Conservation (phyloP, 164 flowering plant species). For the Warburgia ugandensis region DNA sequence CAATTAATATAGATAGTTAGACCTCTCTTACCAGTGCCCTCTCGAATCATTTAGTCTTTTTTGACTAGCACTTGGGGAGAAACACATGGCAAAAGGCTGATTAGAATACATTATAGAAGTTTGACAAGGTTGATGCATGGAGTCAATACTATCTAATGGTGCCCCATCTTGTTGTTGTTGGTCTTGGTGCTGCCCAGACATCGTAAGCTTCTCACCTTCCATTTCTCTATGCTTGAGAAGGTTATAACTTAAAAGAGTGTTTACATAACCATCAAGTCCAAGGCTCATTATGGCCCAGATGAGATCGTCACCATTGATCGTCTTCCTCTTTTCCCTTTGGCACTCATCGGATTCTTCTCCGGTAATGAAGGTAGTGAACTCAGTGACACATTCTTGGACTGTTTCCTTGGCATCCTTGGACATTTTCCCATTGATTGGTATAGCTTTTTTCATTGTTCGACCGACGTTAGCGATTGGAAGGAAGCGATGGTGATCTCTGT, state of each 20-base stretch:
- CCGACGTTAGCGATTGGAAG: conserved; percentile 70
- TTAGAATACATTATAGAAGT: conserved; percentile 6
- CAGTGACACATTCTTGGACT: conserved; percentile 77
- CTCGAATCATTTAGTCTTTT: conserved; percentile 6
- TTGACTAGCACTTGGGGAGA: conserved; percentile 2
- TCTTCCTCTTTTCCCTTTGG: conserved; percentile 86
- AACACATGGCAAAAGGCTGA: conserved; percentile 2
- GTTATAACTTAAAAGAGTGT: conserved; percentile 42
- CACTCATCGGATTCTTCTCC: conserved; percentile 76
- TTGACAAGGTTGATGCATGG: no score
- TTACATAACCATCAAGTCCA: conserved; percentile 64
- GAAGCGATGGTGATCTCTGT: conserved; percentile 38
- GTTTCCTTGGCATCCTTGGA: conserved; percentile 77
- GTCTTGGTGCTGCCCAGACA: conserved; percentile 10
- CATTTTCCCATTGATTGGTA: conserved; percentile 58
- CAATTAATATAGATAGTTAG: no score
- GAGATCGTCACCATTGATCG: conserved; percentile 78
- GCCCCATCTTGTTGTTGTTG: not conserved
- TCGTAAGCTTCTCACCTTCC: conserved; percentile 38
- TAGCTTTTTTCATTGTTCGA: conserved; percentile 52
- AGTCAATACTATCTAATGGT: not conserved
- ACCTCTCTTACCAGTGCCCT: not conserved
- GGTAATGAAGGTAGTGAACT: conserved; percentile 76
- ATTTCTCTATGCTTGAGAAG: conserved; percentile 50
- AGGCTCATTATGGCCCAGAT: conserved; percentile 65